Conservation (phyloP, 768 basidiomycete genomes). For the Psilocybe cyanescens region DNA sequence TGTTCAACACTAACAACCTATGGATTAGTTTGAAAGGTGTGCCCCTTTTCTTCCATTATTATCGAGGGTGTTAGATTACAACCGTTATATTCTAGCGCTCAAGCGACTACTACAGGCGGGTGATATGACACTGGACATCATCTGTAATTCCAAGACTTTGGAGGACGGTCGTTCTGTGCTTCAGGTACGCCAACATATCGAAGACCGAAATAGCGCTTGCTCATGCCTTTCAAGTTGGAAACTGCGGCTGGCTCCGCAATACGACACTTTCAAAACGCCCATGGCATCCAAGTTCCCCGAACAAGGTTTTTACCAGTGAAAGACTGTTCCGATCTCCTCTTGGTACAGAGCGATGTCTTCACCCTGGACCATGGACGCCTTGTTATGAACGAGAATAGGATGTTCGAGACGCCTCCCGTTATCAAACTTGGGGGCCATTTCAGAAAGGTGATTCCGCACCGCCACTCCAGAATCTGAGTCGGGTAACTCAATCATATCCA, state of each 20-base stretch:
- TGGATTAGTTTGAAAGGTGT: slow-evolving; percentile 78
- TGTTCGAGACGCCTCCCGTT: slow-evolving; percentile 87
- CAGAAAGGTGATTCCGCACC: slow-evolving; percentile 70
- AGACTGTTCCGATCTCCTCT: slow-evolving; percentile 83
- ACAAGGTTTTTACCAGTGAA: slow-evolving; percentile 91
- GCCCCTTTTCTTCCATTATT: slow-evolving; percentile 1
- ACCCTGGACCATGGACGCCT: slow-evolving; percentile 85
- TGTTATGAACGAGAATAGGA: slow-evolving; percentile 77
- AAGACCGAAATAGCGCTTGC: background rate
- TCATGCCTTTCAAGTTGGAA: slow-evolving; percentile 72
- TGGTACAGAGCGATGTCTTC: slow-evolving; percentile 93
- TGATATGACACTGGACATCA: slow-evolving; percentile 89
- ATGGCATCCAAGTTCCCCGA: slow-evolving; percentile 93
- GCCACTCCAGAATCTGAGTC: background rate
- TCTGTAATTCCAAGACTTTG: slow-evolving; percentile 84
- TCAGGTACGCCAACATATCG: slow-evolving; percentile 7
- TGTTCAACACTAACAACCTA: slow-evolving; percentile 85
- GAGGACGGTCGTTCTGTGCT: slow-evolving; percentile 80
- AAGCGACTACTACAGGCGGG: slow-evolving; percentile 87
- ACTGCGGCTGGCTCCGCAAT: slow-evolving; percentile 91
- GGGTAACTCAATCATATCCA: background rate
- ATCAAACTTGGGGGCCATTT: slow-evolving; percentile 97
- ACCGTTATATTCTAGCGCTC: slow-evolving; percentile 55
- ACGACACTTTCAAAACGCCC: slow-evolving; percentile 89
- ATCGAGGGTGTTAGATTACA: background rate